Base-by-base conservation (phyloP, 192 early-diverging fungal species). In the Umbelopsis sp. region DNA sequence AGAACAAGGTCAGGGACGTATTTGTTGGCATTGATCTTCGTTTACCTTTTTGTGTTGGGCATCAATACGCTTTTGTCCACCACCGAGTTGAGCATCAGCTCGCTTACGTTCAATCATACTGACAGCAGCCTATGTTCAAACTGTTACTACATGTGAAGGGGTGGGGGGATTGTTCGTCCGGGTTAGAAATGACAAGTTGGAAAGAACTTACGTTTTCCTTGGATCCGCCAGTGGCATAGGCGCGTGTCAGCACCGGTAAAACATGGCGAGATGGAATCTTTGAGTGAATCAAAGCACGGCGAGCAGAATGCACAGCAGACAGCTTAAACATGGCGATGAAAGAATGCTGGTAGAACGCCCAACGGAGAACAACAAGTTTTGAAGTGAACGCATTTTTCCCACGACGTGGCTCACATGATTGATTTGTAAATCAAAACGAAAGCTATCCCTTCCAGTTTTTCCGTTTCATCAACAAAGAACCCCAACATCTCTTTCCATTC, bases 11-110 rank as follows among this genome's bases (percentile, higher is more conserved):
- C 38, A 41, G 38, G 38, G 38, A n/a, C n/a, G n/a, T n/a, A n/a
- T n/a, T n/a, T n/a, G 38, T 24, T 24, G 41, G 10, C 31, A 50
- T 24, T 7, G 17, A 50, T 1, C 68, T 22, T 16, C 44, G 5
- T 56, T n/a, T 84, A 89, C 92, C 84, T 95, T 95, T 45, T 77
- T 83, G 78, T 97, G 96, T 82, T 97, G 96, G 25, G 90, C 85
- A 52, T 86, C 88, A 59, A 94, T 92, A 66, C 92, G 86, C 69
- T 88, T 86, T 47, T 85, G 73, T 24, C 96, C 96, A 41, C 96
- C 96, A 56, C 96, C 96, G 17, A 88, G 53, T 2, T 84, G 73
- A 9, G 95, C 86, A 38, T 91, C 89, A 62, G 86, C 80, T 38
- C 96, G 86, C 78, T 96, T 94, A 20, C 52, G 74, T 53, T 88